Evolutionary conservation across 2,329 filamentous ascomycete genomes (phyloP).

Genomic region (Colletotrichum kahawae): DNA sequence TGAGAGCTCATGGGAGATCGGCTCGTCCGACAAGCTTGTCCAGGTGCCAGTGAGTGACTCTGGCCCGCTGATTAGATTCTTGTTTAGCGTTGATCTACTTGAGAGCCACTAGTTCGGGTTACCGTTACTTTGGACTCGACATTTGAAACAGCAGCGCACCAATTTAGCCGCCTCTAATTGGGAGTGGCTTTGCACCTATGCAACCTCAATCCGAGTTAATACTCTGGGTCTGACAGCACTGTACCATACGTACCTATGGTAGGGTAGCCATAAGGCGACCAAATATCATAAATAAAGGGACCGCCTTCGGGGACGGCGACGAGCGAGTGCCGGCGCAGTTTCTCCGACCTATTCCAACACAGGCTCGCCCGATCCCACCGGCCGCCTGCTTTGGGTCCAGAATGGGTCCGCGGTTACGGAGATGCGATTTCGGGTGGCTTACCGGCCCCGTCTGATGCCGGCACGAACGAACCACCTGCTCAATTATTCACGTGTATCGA

Average conservation of each 20-base stretch:
- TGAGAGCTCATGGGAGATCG: neutral
- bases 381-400: neutral
- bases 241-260: no score
- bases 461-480: no score
- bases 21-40: neutral
- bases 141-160: slow-evolving; percentile 15
- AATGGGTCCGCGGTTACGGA: neutral
- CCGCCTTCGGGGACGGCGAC: neutral
- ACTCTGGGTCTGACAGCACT: neutral
- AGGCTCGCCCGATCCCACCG: neutral
- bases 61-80: neutral
- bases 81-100: slow-evolving; percentile 14
- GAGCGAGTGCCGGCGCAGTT: neutral
- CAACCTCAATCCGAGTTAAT: neutral
- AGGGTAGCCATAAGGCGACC: neutral
- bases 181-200: neutral
- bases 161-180: neutral
- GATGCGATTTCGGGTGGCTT: neutral
- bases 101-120: slow-evolving; percentile 16
- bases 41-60: neutral
- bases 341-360: neutral
- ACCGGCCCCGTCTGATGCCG: neutral
- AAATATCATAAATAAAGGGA: neutral
- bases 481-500: no score
- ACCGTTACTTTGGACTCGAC: slow-evolving; percentile 7